Conservation (phyloP, 2,329 filamentous ascomycete species). For the Periconia macrospinosa region DNA sequence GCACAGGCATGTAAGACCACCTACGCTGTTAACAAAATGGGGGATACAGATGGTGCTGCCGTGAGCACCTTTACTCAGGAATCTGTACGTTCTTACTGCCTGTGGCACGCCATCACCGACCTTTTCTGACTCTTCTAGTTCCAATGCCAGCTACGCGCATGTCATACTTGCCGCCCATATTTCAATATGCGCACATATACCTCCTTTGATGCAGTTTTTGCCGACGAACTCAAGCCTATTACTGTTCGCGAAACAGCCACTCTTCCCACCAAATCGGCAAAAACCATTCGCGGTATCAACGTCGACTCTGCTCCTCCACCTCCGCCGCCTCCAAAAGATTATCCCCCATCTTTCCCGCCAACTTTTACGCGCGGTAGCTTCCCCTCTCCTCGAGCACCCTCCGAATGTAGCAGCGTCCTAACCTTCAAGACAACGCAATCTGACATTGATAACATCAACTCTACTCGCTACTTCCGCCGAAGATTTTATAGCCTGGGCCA, state of each 20-base stretch:
- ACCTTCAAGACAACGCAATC: conserved; percentile 38
- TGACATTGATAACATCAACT: conserved; percentile 26
- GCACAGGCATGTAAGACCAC: conserved; percentile 22
- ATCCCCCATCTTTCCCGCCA: conserved; percentile 7
- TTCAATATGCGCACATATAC: conserved; percentile 51
- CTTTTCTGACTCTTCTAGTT: not conserved
- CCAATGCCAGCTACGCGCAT: conserved; percentile 50
- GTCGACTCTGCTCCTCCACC: conserved; percentile 15
- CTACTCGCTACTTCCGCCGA: conserved; percentile 23
- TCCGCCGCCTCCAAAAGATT: conserved; percentile 6
- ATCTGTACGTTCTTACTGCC: conserved; percentile 11
- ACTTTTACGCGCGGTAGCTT: not conserved
- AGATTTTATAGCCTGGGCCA: conserved; percentile 34
- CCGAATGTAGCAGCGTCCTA: conserved; percentile 20
- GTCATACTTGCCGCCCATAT: conserved; percentile 54
- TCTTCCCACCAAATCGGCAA: conserved; percentile 42
- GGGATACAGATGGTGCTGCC: conserved; percentile 23
- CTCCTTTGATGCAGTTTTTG: conserved; percentile 49
- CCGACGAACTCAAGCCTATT: conserved; percentile 37
- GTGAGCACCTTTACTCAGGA: conserved; percentile 15
- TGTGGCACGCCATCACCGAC: not conserved
- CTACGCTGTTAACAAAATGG: conserved; percentile 5
- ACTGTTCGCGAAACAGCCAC: conserved; percentile 29
- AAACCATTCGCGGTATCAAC: conserved; percentile 39
- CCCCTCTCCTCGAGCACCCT: conserved; percentile 4